Conservation (phyloP, 2,329 filamentous ascomycete genomes). For the Cladosporium sp. region DNA sequence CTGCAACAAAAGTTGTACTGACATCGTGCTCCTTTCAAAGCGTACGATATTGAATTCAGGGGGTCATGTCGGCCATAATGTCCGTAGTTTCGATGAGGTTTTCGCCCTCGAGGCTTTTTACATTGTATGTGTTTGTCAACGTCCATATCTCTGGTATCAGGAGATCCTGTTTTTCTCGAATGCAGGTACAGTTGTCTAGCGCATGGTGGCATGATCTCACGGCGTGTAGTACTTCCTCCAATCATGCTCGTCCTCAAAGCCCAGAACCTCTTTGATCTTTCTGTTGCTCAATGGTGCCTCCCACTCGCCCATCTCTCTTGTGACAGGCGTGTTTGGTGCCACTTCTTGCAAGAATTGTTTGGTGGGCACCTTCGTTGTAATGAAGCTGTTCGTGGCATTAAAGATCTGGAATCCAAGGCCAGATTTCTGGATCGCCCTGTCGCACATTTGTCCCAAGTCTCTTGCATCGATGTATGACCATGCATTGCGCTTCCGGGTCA, state of each 20-base stretch:
- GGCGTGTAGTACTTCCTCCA: constrained; percentile 49
- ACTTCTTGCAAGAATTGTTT: constrained; percentile 48
- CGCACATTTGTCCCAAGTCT: constrained; percentile 58
- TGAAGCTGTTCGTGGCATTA: constrained; percentile 60
- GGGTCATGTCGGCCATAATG: too few relatives aligned
- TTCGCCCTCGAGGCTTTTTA: too few relatives aligned
- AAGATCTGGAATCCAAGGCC: constrained; percentile 60
- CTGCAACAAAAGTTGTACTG: too few relatives aligned
- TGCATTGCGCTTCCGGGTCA: constrained; percentile 51
- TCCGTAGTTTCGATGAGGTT: too few relatives aligned
- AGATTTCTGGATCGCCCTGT: constrained; percentile 48
- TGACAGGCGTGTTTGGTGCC: constrained; percentile 48
- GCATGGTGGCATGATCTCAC: not conserved
- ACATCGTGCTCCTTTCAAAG: too few relatives aligned
- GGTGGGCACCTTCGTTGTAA: constrained; percentile 51
- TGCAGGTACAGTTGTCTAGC: too few relatives aligned
- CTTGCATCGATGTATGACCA: constrained; percentile 61
- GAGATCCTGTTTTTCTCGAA: too few relatives aligned
- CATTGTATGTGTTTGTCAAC: too few relatives aligned
- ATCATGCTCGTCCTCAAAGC: constrained; percentile 55
- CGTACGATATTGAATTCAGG: too few relatives aligned
- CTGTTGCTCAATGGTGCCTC: constrained; percentile 58
- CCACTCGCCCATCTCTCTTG: constrained; percentile 51
- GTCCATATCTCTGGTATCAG: too few relatives aligned
- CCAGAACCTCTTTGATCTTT: constrained; percentile 56